Conservation (phyloP, 75 land plant species). For the Pinus taeda region DNA sequence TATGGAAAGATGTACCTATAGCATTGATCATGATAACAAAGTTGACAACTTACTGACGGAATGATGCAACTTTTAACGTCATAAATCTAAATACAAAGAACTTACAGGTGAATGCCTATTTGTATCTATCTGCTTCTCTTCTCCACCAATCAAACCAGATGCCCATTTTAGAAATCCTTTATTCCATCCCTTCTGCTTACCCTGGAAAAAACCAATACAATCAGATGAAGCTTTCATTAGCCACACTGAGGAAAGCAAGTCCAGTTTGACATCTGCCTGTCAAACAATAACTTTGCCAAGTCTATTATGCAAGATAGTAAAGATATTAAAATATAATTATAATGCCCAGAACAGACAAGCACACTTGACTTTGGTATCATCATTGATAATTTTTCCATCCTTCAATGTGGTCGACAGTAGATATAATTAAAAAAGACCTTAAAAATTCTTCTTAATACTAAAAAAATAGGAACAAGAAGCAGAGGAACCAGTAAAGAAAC, state of each 20-base stretch:
- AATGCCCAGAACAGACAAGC: too few species aligned
- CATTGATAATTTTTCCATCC: background rate
- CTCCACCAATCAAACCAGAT: conserved; percentile 61
- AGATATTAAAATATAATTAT: too few species aligned
- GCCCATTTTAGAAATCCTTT: conserved; percentile 74
- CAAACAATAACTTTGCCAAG: too few species aligned
- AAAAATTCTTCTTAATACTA: background rate
- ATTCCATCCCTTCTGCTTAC: conserved; percentile 44
- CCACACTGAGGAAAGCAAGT: too few species aligned
- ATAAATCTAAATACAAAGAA: background rate
- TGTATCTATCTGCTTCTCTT: background rate
- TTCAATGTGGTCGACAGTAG: background rate
- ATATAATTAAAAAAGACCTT: background rate
- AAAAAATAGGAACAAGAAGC: background rate
- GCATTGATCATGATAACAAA: background rate
- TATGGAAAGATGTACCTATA: background rate
- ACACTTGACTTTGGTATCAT: background rate
- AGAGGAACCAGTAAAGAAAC: background rate
- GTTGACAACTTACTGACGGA: background rate
- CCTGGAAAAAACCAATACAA: conserved; percentile 19
- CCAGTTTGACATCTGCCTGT: too few species aligned
- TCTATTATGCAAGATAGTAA: too few species aligned
- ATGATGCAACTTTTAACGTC: background rate
- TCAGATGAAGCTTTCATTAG: background rate
- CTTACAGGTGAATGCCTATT: conserved; percentile 2